A percentile compares a stretch with the other conserved stretches of the same genome.
These are phyloP conservation scores for Blastobotrys proliferans DNA, from an alignment of 1,139 yeast genomes.

Conservation along the genomic window DNA sequence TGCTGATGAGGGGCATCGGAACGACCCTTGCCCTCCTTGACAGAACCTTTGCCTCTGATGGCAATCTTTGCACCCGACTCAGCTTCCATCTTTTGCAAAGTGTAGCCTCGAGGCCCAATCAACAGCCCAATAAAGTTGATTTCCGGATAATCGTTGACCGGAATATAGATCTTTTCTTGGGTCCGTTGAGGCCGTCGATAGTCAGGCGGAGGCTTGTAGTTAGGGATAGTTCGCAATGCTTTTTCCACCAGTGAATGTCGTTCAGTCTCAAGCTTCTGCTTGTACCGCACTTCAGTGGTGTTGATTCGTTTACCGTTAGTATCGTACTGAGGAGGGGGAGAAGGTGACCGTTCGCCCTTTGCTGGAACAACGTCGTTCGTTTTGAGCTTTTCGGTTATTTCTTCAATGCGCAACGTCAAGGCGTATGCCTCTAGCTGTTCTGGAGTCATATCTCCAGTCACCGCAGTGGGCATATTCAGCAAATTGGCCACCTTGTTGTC, in stretches of 20 bases:
- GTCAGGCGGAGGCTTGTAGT: constrained; percentile 75
- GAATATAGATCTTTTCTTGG: constrained; percentile 78
- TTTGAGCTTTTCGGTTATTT: constrained; percentile 59
- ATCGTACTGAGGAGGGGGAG: constrained; percentile 94
- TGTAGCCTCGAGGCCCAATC: constrained; percentile 94
- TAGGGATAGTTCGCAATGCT: constrained; percentile 71
- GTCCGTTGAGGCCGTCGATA: constrained; percentile 70
- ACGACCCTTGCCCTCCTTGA: constrained; percentile 77
- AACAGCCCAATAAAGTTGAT: constrained; percentile 88
- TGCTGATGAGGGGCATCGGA: constrained; percentile 44
- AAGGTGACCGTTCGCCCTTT: constrained; percentile 53
- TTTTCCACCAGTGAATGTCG: constrained; percentile 70
- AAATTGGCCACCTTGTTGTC: constrained; percentile 32
- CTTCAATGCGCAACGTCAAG: constrained; percentile 70
- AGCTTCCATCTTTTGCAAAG: constrained; percentile 73
- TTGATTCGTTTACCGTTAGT: constrained; percentile 75
- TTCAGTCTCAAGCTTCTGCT: constrained; percentile 66
- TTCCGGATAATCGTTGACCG: constrained; percentile 83
- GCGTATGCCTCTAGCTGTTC: constrained; percentile 88
- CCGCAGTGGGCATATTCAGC: constrained; percentile 38
- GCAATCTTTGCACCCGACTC: constrained; percentile 84
- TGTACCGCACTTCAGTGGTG: constrained; percentile 69
- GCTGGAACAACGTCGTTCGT: constrained; percentile 43
- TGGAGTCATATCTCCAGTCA: constrained; percentile 59
- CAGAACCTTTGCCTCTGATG: constrained; percentile 91